Percentiles rank a stretch among this genome's conserved stretches.
Conservation (phyloP, 2,329 filamentous ascomycete species). For the Pseudogymnoascus sp. region DNA sequence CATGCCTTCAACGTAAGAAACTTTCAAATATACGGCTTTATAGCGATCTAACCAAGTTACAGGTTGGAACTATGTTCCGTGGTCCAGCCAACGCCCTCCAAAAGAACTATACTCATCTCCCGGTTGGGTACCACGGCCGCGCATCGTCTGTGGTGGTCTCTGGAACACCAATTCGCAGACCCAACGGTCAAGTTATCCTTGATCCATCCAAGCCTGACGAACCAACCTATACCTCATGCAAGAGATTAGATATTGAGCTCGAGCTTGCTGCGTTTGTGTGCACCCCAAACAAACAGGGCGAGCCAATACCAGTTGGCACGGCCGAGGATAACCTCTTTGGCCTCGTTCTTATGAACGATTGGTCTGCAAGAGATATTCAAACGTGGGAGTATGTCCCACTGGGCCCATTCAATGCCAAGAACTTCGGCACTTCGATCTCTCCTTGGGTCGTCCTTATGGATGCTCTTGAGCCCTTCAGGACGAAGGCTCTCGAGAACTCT, state of each 20-base stretch:
- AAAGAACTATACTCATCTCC: constrained; percentile 74
- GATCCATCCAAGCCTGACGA: constrained; percentile 55
- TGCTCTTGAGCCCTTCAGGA: constrained; percentile 62
- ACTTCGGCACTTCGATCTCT: constrained; percentile 71
- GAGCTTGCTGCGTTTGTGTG: constrained; percentile 72
- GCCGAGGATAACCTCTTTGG: constrained; percentile 71
- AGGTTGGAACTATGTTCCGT: constrained; percentile 62
- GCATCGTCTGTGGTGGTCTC: constrained; percentile 70
- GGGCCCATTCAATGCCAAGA: constrained; percentile 78
- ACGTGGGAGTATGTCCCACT: constrained; percentile 78
- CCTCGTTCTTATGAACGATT: constrained; percentile 78
- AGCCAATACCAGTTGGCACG: constrained; percentile 52
- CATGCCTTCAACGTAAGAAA: constrained; percentile 56
- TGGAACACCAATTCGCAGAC: constrained; percentile 64
- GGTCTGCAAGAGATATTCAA: constrained; percentile 78
- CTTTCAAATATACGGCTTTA: constrained; percentile 10
- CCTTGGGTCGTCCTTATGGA: constrained; percentile 74
- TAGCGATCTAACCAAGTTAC: constrained; percentile 11
- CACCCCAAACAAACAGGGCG: constrained; percentile 56
- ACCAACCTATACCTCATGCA: constrained; percentile 56
- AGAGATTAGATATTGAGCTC: constrained; percentile 69
- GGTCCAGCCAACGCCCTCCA: constrained; percentile 66
- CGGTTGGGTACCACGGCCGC: constrained; percentile 75
- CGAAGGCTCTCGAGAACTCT: constrained; percentile 47
- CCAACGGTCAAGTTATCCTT: constrained; percentile 65